Evolutionary conservation across 1,139 yeast genomes (phyloP).

Genomic region (Candida dubliniensis): DNA sequence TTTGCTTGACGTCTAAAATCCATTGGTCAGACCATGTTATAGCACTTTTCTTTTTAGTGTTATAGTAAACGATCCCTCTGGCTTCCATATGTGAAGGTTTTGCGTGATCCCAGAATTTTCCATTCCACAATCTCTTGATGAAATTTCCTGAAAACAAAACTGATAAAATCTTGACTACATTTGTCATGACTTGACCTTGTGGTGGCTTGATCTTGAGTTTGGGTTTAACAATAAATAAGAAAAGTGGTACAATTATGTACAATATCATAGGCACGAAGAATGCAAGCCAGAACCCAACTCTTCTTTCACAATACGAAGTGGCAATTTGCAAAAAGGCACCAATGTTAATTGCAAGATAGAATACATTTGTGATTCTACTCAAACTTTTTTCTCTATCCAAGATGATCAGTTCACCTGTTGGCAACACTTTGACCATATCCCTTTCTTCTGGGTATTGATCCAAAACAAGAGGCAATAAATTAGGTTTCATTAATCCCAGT

Average conservation of each 20-base stretch:
- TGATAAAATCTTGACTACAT: constrained; percentile 24
- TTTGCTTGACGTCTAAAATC: constrained; percentile 60
- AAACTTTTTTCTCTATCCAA: constrained; percentile 70
- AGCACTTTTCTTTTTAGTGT: constrained; percentile 27
- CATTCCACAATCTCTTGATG: constrained; percentile 26
- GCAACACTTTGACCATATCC: constrained; percentile 58
- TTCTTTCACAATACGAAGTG: constrained; percentile 69
- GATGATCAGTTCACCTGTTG: constrained; percentile 65
- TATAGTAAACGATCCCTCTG: constrained; percentile 39
- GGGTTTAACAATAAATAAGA: constrained; percentile 39
- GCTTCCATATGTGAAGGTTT: constrained; percentile 49
- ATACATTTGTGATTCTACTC: constrained; percentile 72
- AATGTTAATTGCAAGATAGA: constrained; percentile 77
- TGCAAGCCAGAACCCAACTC: constrained; percentile 78
- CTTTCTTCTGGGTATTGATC: constrained; percentile 54
- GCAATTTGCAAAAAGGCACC: constrained; percentile 81
- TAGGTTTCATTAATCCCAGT: constrained; percentile 54
- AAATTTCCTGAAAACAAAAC: constrained; percentile 30
- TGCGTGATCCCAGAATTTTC: constrained; percentile 56
- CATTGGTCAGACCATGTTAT: constrained; percentile 55
- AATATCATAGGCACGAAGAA: constrained; percentile 57
- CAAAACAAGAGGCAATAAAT: constrained; percentile 51
- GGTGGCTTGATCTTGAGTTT: constrained; percentile 39
- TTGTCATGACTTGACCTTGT: constrained; percentile 50
- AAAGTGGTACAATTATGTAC: constrained; percentile 49